phyloP scores from a whole-genome alignment of 139 green algal species.

The Micromonas commoda region DNA sequence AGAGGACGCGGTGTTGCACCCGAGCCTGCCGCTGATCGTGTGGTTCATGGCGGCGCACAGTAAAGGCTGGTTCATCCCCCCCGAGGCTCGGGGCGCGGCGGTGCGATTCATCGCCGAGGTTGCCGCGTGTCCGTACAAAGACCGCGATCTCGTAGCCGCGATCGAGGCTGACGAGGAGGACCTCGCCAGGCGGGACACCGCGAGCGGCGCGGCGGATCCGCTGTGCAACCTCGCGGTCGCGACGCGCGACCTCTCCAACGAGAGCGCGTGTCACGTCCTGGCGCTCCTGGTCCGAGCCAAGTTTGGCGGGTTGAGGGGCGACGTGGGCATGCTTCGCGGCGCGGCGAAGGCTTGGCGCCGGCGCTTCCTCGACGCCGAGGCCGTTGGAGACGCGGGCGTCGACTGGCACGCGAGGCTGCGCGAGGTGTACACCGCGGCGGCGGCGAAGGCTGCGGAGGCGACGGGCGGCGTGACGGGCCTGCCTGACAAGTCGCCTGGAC shows the following conservation, averaged over 20 bases:
- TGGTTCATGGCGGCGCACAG: conserved; percentile 5
- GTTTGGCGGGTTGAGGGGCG: conserved; percentile 18
- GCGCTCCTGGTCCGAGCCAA: conserved; percentile 2
- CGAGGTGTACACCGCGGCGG: not conserved
- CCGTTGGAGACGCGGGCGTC: not conserved
- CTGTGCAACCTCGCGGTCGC: not conserved
- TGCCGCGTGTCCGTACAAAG: not conserved
- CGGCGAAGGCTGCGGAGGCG: not conserved
- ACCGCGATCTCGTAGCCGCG: not conserved
- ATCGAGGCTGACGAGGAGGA: not conserved
- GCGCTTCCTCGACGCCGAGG: not conserved
- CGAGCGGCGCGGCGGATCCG: not conserved
- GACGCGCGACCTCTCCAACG: not conserved
- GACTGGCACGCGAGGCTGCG: not conserved
- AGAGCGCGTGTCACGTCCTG: not conserved
- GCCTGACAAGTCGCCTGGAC: not conserved
- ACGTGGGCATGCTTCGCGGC: conserved; percentile 12
- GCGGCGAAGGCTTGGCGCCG: not conserved
- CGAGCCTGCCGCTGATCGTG: not conserved
- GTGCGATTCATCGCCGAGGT: not conserved
- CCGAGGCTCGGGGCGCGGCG: not conserved
- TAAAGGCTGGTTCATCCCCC: not conserved
- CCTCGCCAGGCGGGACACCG: not conserved
- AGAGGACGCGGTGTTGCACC: conserved; percentile 14
- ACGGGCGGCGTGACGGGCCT: not conserved